These are phyloP conservation scores for Aureobasidium sp. DNA, from an alignment of 2,329 filamentous ascomycete species.

Conservation along the genomic window DNA sequence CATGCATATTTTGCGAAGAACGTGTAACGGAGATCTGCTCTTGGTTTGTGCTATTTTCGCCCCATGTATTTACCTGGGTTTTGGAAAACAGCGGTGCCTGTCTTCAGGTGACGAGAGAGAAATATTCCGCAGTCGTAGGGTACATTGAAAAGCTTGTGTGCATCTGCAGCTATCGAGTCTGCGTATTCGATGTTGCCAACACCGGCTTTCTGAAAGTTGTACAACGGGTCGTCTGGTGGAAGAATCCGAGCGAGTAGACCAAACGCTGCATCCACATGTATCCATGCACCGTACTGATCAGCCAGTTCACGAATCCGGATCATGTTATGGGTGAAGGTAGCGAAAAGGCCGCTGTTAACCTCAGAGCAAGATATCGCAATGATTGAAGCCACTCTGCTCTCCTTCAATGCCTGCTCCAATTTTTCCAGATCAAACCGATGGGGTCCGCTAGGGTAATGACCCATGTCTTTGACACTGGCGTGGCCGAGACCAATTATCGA, in stretches of 20 bases:
- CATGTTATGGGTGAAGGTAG: slow-evolving; percentile 49
- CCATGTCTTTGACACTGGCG: slow-evolving; percentile 54
- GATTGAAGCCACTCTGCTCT: slow-evolving; percentile 51
- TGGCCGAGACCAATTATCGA: slow-evolving; percentile 73
- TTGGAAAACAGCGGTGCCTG: slow-evolving; percentile 58
- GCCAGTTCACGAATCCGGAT: slow-evolving; percentile 60
- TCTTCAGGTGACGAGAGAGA: slow-evolving; percentile 56
- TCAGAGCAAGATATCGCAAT: slow-evolving; percentile 78
- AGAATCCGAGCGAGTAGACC: slow-evolving; percentile 70
- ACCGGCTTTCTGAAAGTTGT: slow-evolving; percentile 43
- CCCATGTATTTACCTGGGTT: slow-evolving; percentile 50
- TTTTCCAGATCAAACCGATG: slow-evolving; percentile 62
- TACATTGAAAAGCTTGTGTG: slow-evolving; percentile 85
- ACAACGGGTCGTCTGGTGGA: slow-evolving; percentile 42
- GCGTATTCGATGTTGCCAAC: slow-evolving; percentile 65
- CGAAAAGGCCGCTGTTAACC: slow-evolving; percentile 82
- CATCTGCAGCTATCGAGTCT: slow-evolving; percentile 80
- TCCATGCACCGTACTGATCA: slow-evolving; percentile 67
- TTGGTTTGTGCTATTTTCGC: too few relatives aligned
- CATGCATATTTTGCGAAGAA: too few relatives aligned
- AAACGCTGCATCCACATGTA: slow-evolving; percentile 89
- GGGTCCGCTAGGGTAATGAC: slow-evolving; percentile 40
- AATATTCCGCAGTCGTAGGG: slow-evolving; percentile 93
- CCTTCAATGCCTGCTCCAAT: slow-evolving; percentile 53
- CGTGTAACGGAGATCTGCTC: too few relatives aligned